These are phyloP conservation scores for Beauveria medogensis DNA, from an alignment of 2,329 filamentous ascomycete genomes.

Conservation along the genomic window DNA sequence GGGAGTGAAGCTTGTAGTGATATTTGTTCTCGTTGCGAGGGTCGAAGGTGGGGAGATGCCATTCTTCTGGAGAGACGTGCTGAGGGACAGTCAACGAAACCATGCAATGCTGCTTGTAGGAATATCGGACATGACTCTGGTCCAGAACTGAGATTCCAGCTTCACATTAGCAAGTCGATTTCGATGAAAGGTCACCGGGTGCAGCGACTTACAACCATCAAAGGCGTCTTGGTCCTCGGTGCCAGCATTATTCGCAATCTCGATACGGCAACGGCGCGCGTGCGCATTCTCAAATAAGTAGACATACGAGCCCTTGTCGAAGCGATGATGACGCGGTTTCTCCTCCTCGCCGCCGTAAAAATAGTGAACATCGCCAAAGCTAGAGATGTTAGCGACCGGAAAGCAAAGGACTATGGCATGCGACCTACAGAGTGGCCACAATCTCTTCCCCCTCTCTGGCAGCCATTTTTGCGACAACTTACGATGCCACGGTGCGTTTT, in stretches of 20 bases:
- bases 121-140: constrained; percentile 56
- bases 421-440: constrained; percentile 41
- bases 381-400: constrained; percentile 24
- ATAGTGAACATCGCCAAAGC: constrained; percentile 73
- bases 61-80: constrained; percentile 48
- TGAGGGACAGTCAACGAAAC: constrained; percentile 59
- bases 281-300: constrained; percentile 70
- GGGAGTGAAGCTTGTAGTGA: constrained; percentile 66
- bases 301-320: constrained; percentile 72
- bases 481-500: no score
- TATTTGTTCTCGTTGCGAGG: constrained; percentile 68
- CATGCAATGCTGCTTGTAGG: constrained; percentile 64
- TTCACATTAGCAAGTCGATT: neutral
- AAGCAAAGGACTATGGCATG: neutral
- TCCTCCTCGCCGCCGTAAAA: constrained; percentile 62
- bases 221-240: constrained; percentile 74
- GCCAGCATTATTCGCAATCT: constrained; percentile 68
- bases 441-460: constrained; percentile 41
- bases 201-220: constrained; percentile 54
- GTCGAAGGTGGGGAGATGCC: constrained; percentile 69
- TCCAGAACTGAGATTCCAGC: constrained; percentile 43
- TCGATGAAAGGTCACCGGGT: no score
- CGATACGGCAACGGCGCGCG: constrained; percentile 60
- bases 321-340: constrained; percentile 68
- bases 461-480: constrained; percentile 32